phyloP scores from a whole-genome alignment of 2,329 filamentous ascomycete genomes.

The Aspergillus awamori region DNA sequence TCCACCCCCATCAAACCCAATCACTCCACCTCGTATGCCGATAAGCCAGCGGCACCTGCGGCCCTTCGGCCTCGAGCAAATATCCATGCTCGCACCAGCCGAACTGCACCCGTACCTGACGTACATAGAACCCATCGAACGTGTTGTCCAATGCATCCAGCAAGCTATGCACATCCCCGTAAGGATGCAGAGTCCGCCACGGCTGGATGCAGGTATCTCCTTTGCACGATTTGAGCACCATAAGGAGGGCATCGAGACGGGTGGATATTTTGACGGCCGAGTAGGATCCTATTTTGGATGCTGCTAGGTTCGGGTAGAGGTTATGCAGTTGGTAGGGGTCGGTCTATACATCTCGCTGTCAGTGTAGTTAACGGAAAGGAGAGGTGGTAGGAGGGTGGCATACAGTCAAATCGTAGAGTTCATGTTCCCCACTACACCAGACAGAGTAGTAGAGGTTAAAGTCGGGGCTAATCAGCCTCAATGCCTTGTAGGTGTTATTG shows the following conservation, averaged over 20 bases:
- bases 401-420: constrained; percentile 66
- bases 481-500: constrained; percentile 63
- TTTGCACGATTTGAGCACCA: constrained; percentile 45
- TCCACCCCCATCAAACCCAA: background rate
- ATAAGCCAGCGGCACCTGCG: background rate
- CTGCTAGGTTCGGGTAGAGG: background rate
- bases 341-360: background rate
- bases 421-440: constrained; percentile 69
- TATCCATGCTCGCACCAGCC: background rate
- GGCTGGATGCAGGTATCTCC: constrained; percentile 37
- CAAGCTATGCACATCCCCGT: constrained; percentile 9
- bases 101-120: background rate
- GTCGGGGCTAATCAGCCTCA: constrained; percentile 56
- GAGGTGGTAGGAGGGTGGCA: constrained; percentile 14
- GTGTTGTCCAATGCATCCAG: background rate
- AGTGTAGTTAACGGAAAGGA: background rate
- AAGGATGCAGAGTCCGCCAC: constrained; percentile 38
- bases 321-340: constrained; percentile 15
- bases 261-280: constrained; percentile 20
- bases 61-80: constrained; percentile 1
- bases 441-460: constrained; percentile 69
- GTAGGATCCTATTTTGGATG: background rate
- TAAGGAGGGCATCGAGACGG: constrained; percentile 40
- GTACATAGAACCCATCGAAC: constrained; percentile 9
- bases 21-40: background rate